Conservation (phyloP, 2,329 filamentous ascomycete genomes). For the Fusarium sp. region DNA sequence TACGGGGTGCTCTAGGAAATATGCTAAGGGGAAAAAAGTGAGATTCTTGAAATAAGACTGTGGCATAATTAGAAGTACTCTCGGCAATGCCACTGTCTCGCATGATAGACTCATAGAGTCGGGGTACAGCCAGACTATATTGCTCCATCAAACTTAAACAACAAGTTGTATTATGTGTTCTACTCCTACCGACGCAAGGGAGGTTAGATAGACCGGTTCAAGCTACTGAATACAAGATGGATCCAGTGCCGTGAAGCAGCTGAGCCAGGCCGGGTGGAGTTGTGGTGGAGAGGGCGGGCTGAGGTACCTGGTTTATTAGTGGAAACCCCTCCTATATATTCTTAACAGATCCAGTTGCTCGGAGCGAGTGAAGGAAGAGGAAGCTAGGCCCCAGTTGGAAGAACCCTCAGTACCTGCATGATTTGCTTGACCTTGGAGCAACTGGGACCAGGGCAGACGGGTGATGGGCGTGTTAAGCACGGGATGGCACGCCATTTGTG, state of each 20-base stretch:
- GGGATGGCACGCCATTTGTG: constrained; percentile 44
- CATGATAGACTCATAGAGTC: too few species aligned
- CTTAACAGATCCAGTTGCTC: neutral
- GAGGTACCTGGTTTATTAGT: neutral
- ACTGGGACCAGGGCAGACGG: constrained; percentile 40
- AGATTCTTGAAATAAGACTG: neutral
- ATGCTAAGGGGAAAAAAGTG: neutral
- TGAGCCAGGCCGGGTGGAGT: constrained; percentile 8
- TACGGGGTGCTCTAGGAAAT: neutral
- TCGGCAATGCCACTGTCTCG: too few species aligned
- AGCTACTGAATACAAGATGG: neutral
- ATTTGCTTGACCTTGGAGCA: constrained; percentile 33
- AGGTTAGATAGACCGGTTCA: too few species aligned
- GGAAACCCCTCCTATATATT: neutral
- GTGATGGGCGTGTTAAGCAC: constrained; percentile 40
- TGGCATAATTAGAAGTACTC: too few species aligned
- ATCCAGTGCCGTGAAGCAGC: constrained; percentile 10
- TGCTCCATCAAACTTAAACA: too few species aligned
- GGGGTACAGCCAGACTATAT: too few species aligned
- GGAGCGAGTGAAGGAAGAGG: neutral
- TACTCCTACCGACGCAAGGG: too few species aligned
- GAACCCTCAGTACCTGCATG: constrained; percentile 42
- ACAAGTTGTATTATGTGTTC: too few species aligned
- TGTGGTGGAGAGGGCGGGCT: constrained; percentile 6
- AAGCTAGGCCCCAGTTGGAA: constrained; percentile 13